A percentile compares a stretch with the other conserved stretches of the same genome.
phyloP scores from a whole-genome alignment of 129 eudicot genomes.

The Deinandra increscens region DNA sequence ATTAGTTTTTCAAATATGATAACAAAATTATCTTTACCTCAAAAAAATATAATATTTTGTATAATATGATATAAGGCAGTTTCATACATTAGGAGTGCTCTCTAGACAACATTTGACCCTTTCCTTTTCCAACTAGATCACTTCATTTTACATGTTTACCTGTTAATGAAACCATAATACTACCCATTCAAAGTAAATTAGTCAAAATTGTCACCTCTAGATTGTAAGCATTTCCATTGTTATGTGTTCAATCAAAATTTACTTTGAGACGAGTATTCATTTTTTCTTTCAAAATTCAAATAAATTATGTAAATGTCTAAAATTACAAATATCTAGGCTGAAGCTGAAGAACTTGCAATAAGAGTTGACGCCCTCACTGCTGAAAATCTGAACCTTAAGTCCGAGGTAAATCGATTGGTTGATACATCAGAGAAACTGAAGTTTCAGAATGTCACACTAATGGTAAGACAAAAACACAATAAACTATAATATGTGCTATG shows the following conservation, averaged over 20 bases:
- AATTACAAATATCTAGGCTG: constrained; percentile 51
- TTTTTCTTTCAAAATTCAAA: not conserved
- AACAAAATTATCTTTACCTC: not conserved
- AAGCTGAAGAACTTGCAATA: constrained; percentile 78
- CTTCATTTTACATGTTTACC: not conserved
- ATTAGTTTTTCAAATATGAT: not conserved
- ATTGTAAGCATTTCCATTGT: not conserved
- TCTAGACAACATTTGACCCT: not conserved
- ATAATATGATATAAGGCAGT: not conserved
- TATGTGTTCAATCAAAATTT: not conserved
- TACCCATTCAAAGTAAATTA: not conserved
- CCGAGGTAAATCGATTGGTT: constrained; percentile 60
- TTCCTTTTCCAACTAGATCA: not conserved
- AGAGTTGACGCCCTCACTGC: constrained; percentile 68
- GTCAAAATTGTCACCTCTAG: not conserved
- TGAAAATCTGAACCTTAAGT: constrained; percentile 64
- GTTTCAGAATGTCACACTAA: constrained; percentile 61
- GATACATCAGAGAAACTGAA: constrained; percentile 68
- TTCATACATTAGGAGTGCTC: not conserved
- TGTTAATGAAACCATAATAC: not conserved
- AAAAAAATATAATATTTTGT: not conserved
- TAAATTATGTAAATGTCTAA: not conserved
- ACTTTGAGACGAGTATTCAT: not conserved
- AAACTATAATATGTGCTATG: not conserved
- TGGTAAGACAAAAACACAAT: constrained; percentile 36